These are phyloP conservation scores for Leucogyrophana mollusca DNA, from an alignment of 768 basidiomycete genomes.

Conservation along the genomic window DNA sequence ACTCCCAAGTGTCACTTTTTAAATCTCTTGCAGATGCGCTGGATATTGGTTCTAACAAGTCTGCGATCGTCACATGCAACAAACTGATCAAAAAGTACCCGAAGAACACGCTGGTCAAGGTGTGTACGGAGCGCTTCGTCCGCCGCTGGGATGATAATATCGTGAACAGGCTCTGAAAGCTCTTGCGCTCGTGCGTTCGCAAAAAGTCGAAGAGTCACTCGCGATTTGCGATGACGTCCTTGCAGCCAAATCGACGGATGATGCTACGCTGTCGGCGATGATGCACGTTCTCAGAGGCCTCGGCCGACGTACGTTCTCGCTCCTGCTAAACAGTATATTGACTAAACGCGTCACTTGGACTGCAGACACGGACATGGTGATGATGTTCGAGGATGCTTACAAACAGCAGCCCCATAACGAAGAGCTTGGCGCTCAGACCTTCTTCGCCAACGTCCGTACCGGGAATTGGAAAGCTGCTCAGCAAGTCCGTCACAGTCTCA, in stretches of 20 bases:
- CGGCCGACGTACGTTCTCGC: constrained; percentile 52
- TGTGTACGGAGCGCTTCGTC: constrained; percentile 14
- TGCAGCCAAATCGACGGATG: constrained; percentile 67
- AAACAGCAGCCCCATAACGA: constrained; percentile 80
- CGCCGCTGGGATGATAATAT: constrained; percentile 8
- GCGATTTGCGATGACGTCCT: constrained; percentile 79
- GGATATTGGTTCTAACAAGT: constrained; percentile 84
- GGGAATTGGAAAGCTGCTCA: constrained; percentile 86
- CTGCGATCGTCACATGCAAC: constrained; percentile 81
- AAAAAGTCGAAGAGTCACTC: constrained; percentile 84
- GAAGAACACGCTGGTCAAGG: constrained; percentile 71
- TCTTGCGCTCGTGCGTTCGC: constrained; percentile 77
- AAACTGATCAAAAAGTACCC: constrained; percentile 87
- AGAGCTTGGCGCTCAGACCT: constrained; percentile 80
- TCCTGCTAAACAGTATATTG: background rate
- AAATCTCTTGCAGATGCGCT: constrained; percentile 60
- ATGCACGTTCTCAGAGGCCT: constrained; percentile 80
- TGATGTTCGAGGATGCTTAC: constrained; percentile 85
- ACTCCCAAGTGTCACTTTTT: constrained; percentile 1
- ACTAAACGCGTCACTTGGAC: constrained; percentile 1
- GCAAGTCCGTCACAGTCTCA: constrained; percentile 46
- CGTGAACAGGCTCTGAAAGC: constrained; percentile 71
- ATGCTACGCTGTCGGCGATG: constrained; percentile 74
- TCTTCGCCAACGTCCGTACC: constrained; percentile 80
- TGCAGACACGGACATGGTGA: constrained; percentile 72